These are phyloP conservation scores for Lactifluus piperatus DNA, from an alignment of 768 basidiomycete genomes.

Conservation along the genomic window DNA sequence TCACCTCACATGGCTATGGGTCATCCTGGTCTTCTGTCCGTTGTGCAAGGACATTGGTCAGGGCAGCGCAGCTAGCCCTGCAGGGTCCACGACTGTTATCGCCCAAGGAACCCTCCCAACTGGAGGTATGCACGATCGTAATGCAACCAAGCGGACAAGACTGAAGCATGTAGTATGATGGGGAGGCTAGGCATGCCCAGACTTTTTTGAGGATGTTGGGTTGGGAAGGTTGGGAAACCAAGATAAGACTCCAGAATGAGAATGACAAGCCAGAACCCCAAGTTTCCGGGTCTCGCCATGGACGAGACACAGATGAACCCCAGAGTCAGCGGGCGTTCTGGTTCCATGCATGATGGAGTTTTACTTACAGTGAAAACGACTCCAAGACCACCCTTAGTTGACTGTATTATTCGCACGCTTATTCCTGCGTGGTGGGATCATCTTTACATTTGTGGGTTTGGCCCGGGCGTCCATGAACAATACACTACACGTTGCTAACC, in stretches of 20 bases:
- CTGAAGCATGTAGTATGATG: neutral
- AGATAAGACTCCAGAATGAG: neutral
- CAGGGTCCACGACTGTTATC: neutral
- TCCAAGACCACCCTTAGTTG: neutral
- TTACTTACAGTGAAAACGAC: neutral
- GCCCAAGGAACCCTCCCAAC: neutral
- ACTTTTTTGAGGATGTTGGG: neutral
- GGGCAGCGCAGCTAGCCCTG: neutral
- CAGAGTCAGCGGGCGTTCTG: neutral
- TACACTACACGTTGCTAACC: neutral
- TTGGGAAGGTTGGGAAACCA: neutral
- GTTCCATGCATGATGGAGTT: neutral
- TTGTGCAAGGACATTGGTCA: constrained; percentile 4
- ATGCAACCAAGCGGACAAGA: neutral
- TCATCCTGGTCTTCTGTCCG: neutral
- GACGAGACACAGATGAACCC: neutral
- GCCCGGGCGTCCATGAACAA: neutral
- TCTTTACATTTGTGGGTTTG: neutral
- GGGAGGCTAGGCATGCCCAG: constrained; percentile 1
- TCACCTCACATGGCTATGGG: neutral
- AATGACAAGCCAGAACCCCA: neutral
- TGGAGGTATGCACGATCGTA: neutral
- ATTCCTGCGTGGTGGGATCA: neutral
- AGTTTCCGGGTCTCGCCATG: neutral
- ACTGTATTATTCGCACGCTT: neutral